Evolutionary conservation across 2,329 filamentous ascomycete genomes (phyloP), one percentile per base, ranked within the genome.

Genomic region (Fusarium sp.): DNA sequence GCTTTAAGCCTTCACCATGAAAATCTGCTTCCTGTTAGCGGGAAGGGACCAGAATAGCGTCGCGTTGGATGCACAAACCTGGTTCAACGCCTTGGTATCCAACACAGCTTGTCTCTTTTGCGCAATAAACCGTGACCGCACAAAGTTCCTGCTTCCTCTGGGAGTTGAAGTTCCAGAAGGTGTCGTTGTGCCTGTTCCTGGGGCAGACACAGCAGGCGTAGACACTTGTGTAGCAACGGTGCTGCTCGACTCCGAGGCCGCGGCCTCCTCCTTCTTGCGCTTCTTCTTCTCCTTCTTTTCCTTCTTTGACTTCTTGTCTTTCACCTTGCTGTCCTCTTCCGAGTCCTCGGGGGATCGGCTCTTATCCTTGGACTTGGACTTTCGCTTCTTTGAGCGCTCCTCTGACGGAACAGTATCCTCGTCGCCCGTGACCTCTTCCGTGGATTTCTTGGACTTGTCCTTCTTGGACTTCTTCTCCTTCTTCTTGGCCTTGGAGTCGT

Each of bases 71-170:
- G 37, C 34, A 70, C 84, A 79, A 82, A 95, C 93, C 90, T 98
- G 94, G 79, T 95, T 95, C 76, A 98, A 82, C 13, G 94, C 93
- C 76, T 92, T 90, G 51, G 91, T 87, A 79, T 98, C 93, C 83
- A 94, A 88, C 62, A 94, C 88, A 3, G 95, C 94, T 83, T 91
- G 89, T 75, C 90, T 91, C 85, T 98, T 98, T 74, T 96, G 93
- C 60, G 92, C 92, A 75, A 98, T 97, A 80, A 95, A 94, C 65
- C 94, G 88, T 72, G 93, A 90, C 68, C 95, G 86, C 48, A 95
- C 89, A 58, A 92, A 88, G 78, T 95, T 93, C 69, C 94, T 88
- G 51, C 87, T 89, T 9, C 80, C 81, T 65, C 78, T 82, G 62
- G 85, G 84, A 31, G 82, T 86, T 30, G 84, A 84, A 47, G 81